These are phyloP conservation scores for Sclerotiophoma versabilis DNA, from an alignment of 2,329 filamentous ascomycete genomes.

Conservation along the genomic window DNA sequence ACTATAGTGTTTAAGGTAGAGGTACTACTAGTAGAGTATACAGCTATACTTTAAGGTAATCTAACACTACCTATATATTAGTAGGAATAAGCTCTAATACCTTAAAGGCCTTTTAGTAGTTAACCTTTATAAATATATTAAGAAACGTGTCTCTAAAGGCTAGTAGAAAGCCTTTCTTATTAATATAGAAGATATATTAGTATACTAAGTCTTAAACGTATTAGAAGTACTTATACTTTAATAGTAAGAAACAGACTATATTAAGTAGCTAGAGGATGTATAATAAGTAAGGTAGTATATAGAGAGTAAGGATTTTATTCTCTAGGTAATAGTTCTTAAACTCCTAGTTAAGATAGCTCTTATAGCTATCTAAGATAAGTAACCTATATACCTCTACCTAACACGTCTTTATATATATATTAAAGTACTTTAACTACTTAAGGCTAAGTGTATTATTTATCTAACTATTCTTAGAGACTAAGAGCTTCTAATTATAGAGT, in stretches of 20 bases:
- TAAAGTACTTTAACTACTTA: slow-evolving; percentile 27
- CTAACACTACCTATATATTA: neutral
- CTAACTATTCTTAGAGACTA: slow-evolving; percentile 21
- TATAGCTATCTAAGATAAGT: slow-evolving; percentile 23
- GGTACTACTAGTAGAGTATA: neutral
- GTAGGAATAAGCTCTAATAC: neutral
- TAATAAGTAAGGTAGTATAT: too few relatives aligned
- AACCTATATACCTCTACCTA: slow-evolving; percentile 15
- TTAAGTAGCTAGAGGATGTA: too few relatives aligned
- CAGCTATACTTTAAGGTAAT: neutral
- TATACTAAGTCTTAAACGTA: too few relatives aligned
- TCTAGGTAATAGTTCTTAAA: slow-evolving; percentile 20
- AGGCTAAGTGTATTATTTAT: slow-evolving; percentile 22
- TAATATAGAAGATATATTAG: too few relatives aligned
- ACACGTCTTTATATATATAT: slow-evolving; percentile 17
- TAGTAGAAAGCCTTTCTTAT: too few relatives aligned
- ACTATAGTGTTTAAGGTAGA: neutral
- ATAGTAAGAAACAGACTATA: too few relatives aligned
- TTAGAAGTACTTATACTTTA: too few relatives aligned
- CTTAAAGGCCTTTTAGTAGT: slow-evolving; percentile 1
- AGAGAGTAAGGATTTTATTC: slow-evolving; percentile 22
- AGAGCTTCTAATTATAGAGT: slow-evolving; percentile 20
- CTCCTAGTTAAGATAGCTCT: slow-evolving; percentile 18
- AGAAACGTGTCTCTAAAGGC: too few relatives aligned
- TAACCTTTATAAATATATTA: too few relatives aligned